Evolutionary conservation across 2,329 filamentous ascomycete species (phyloP), one percentile per base, ranked within the genome.

Genomic region (Ascosphaera acerosa): DNA sequence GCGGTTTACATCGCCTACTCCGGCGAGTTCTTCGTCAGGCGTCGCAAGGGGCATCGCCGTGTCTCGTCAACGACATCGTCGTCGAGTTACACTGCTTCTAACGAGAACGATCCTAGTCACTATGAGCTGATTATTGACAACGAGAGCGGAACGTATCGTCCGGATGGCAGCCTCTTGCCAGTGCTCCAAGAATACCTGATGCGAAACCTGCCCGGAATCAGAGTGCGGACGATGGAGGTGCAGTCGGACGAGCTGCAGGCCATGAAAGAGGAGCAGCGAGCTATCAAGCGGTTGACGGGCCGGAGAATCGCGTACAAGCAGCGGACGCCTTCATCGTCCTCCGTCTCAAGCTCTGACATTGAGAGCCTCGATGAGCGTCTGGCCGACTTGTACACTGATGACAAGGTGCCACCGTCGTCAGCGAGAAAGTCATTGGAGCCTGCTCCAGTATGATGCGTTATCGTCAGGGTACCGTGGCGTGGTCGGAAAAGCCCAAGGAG

Each of bases 51-150:
- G 37, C 59, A 66, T 40, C 51, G 49, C 4, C 45, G 51, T 10
- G 12, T 15, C 4, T 27, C 25, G 16, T 27, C 25, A 4, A n/a
- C n/a, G 16, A 27, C n/a, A 15, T 27, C 25, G 16, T 14, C 25
- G 4, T 4, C 10, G 10, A 15, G 16, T 4, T n/a, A 10, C 4
- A 32, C 51, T 47, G 15, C 42, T 42, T 4, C 44, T 46, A 4
- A 43, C 34, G 31, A 42, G 27, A 42, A 42, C 38, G 25, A 27
- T 10, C 66, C 66, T 0, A 42, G 47, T 3, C 53, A 66, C 45
- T 94, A 91, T 49, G 75, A 90, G 47, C 64, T 94, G 6, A 59
- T 87, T 38, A 92, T 94, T 44, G 84, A 94, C 56, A 94, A 94
- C 44, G 84, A 91, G 51, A 80, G 72, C 33, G 84, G 84, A 7